A percentile compares a stretch with the other conserved stretches of the same genome.
Conservation (phyloP, 176 grass and related monocot species). For the Melocanna baccifera region DNA sequence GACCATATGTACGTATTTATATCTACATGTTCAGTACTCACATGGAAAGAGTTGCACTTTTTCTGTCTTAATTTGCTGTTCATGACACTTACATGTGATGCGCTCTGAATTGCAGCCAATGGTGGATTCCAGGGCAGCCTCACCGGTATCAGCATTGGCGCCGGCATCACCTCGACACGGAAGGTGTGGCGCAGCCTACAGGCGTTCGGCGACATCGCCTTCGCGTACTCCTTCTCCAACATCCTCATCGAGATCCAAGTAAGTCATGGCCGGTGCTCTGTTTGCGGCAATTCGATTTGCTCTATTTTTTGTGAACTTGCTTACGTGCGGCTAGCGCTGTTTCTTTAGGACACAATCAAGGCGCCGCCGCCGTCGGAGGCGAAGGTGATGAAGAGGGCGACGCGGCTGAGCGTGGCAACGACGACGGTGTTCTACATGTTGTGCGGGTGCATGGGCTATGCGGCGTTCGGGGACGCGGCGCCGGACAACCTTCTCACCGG, state of each 20-base stretch:
- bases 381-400: slow-evolving; percentile 64
- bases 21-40: neutral
- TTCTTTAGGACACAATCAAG: slow-evolving; percentile 54
- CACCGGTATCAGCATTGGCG: slow-evolving; percentile 37
- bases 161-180: slow-evolving; percentile 1
- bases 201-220: slow-evolving; percentile 44
- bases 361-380: slow-evolving; percentile 63
- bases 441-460: slow-evolving; percentile 83
- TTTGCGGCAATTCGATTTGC: neutral
- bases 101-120: slow-evolving; percentile 29
- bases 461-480: slow-evolving; percentile 55
- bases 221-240: slow-evolving; percentile 45
- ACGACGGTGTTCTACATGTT: slow-evolving; percentile 74
- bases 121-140: slow-evolving; percentile 37
- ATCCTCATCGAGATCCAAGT: slow-evolving; percentile 55
- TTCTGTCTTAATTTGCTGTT: neutral
- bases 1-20: slow-evolving; percentile 20
- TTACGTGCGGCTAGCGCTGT: neutral
- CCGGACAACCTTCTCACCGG: slow-evolving; percentile 71
- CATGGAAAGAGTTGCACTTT: neutral
- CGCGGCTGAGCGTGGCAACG: slow-evolving; percentile 40
- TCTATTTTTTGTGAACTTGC: neutral
- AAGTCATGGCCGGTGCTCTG: neutral
- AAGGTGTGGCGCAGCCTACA: slow-evolving; percentile 36
- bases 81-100: neutral